phyloP scores from a whole-genome alignment of 192 early-diverging fungal species.

The Tieghemiomyces parasiticus region DNA sequence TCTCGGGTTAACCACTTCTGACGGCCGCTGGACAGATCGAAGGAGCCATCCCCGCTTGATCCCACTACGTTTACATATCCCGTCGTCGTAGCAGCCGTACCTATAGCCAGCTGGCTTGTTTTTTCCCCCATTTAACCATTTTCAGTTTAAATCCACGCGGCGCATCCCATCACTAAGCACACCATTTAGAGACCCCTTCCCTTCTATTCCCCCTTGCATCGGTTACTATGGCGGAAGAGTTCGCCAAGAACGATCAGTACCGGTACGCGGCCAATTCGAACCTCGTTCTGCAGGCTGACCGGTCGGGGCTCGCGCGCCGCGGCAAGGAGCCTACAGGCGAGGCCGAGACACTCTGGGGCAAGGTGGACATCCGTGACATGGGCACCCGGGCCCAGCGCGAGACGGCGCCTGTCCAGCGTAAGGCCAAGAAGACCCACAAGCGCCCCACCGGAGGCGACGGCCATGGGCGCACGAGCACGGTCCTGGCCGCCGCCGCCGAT shows the following conservation, averaged over 20 bases:
- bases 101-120: too few species aligned
- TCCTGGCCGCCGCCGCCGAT: constrained; percentile 77
- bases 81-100: too few species aligned
- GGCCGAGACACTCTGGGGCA: constrained; percentile 78
- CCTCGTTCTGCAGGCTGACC: constrained; percentile 85
- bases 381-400: constrained; percentile 63
- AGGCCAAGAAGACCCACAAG: constrained; percentile 41
- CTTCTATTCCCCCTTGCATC: too few species aligned
- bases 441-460: constrained; percentile 17
- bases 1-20: too few species aligned
- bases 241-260: constrained; percentile 52
- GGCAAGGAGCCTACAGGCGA: constrained; percentile 93
- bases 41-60: too few species aligned
- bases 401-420: constrained; percentile 41
- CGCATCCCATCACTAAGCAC: too few species aligned
- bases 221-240: constrained; percentile 43
- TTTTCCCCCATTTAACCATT: too few species aligned
- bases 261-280: constrained; percentile 88
- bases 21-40: too few species aligned
- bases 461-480: constrained; percentile 17
- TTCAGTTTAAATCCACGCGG: too few species aligned
- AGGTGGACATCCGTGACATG: constrained; percentile 71
- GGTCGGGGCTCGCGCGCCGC: constrained; percentile 60
- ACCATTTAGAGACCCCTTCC: too few species aligned
- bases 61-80: too few species aligned